Base-by-base conservation (phyloP, 164 flowering plant genomes). In the Kingdonia uniflora region DNA sequence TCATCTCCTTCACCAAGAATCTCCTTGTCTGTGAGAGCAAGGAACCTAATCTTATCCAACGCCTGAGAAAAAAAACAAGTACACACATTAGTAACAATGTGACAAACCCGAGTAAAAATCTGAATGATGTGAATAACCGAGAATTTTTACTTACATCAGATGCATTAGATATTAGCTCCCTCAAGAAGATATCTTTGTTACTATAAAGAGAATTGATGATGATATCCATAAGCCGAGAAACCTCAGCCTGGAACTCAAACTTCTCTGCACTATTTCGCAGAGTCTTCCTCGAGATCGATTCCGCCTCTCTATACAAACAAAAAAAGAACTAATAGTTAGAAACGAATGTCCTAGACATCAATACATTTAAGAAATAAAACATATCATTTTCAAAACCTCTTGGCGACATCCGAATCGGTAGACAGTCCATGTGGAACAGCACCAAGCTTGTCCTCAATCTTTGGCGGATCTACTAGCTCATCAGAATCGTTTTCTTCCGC, bases 211-310 rank as follows among this genome's bases (percentile, higher is more conserved):
- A 88, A 76, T 92, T 88, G 69, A 92, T 86, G 42, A 92, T 64
- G 21, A 88, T 88, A 62, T 88, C 95, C 96, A 92, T 88, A 58
- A 92, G 88, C 75, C 96, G 74, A 48, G 96, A 88, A 55, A 92
- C 95, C 68, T 92, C 99, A n/a, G 99, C 99, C 68, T 92, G 99
- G 74, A 92, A 92, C 73, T 86, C 85, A 57, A 92, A 92, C 69
- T 86, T 88, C 91, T 92, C 88, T 57, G 87, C 98, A 56, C 49
- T 79, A 60, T 65, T 66, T 22, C 98, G 88, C 48, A 92, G 78
- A 11, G 84, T 59, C 53, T 59, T 84, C 71, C 64, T 76, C 1
- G 98, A 88, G 51, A 92, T 92, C 1, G 95, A 92, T 55, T 92
- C 98, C 50, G 95, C 66, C 67, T 92, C 98, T 73, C 98, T 92